Base-by-base conservation (phyloP, 345 rosid species). In the Hibiscus syriacus region DNA sequence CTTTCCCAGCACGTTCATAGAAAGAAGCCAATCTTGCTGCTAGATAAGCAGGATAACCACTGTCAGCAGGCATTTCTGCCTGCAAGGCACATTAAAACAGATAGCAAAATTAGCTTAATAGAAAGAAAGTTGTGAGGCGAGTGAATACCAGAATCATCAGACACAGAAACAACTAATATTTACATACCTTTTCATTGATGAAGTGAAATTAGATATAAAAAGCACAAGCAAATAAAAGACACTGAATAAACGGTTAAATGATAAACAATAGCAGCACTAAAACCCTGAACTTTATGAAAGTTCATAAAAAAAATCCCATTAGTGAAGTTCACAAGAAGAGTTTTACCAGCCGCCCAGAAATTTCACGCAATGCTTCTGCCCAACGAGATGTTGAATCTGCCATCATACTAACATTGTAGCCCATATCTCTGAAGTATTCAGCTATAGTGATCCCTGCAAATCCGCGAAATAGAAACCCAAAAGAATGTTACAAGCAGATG, bases 41-140 rank as follows among this genome's bases (percentile, higher is more conserved):
- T 71, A 95, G 83, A 78, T 95, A 95, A 73, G 98, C 99, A 70
- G 98, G 99, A 82, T 95, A 95, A 69, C 99, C 99, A 83, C 99
- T 95, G 76, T 95, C 99, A 22, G 99, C 99, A 79, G 98, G 99
- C 98, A 92, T 95, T 84, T 95, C 99, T 54, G 99, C 98, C 98
- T 95, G 83, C 46, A 70, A 79, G 53, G 62, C 56, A 81, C 75
- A 78, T 46, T 6, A 61, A 64, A 38, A 68, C 14, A 65, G 41
- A 52, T 67, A 11, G 6, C 60, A 62, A 69, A n/a, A 19, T 67
- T 26, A 62, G 38, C 23, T 43, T 43, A 45, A 48, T 43, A 34
- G 34, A 27, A 43, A 30, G 38, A 39, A 14, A 61, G 30, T 45
- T 4, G 16, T 32, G 6, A 58, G 6, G 52, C 36, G 3, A 54